These are phyloP conservation scores for Stygiomarasmius scandens DNA, from an alignment of 1,284 basidiomycete species.

Conservation along the genomic window DNA sequence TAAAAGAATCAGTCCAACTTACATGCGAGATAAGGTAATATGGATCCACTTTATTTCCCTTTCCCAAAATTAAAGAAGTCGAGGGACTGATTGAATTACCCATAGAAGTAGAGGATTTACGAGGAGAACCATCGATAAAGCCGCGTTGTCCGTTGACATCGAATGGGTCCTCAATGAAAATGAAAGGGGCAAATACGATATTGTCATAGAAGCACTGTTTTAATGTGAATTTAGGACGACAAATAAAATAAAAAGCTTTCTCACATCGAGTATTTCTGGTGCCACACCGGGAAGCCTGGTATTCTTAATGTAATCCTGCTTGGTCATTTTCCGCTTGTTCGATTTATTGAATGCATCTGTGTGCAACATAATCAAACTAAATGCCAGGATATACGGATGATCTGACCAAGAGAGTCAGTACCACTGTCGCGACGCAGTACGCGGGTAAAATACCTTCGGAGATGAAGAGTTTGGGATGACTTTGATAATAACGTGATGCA, in stretches of 20 bases:
- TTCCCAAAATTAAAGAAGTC: slow-evolving; percentile 47
- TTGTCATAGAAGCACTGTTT: slow-evolving; percentile 94
- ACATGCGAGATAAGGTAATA: slow-evolving; percentile 89
- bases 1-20: slow-evolving; percentile 26
- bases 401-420: slow-evolving; percentile 49
- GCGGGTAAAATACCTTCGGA: slow-evolving; percentile 61
- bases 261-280: slow-evolving; percentile 84
- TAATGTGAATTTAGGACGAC: neutral
- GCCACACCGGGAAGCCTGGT: slow-evolving; percentile 86
- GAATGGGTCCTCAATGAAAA: slow-evolving; percentile 90
- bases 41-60: slow-evolving; percentile 80
- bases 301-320: slow-evolving; percentile 90
- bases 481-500: slow-evolving; percentile 80
- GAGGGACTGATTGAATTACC: neutral
- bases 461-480: slow-evolving; percentile 83
- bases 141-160: slow-evolving; percentile 66
- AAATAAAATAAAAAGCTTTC: slow-evolving; percentile 16
- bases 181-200: slow-evolving; percentile 92
- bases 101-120: neutral
- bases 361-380: slow-evolving; percentile 98
- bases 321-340: slow-evolving; percentile 98
- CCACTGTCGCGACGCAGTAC: slow-evolving; percentile 1
- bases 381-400: slow-evolving; percentile 95
- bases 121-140: slow-evolving; percentile 40
- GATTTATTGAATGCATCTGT: slow-evolving; percentile 98